Conservation (phyloP, 2,329 filamentous ascomycete species). For the Penicillium sp. region DNA sequence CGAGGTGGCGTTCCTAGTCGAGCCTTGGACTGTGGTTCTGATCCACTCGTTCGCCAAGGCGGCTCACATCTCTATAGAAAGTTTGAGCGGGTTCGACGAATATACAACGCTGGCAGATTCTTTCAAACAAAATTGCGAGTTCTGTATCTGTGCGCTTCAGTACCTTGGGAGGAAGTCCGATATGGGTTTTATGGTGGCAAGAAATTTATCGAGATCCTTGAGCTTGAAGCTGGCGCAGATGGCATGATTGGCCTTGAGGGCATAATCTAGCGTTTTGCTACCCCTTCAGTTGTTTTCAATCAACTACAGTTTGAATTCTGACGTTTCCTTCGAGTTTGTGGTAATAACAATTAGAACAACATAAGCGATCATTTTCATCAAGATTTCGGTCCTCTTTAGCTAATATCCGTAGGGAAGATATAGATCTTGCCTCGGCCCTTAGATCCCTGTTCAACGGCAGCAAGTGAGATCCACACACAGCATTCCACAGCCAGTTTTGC, state of each 20-base stretch:
- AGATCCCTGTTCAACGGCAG: background rate
- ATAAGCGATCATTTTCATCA: no score
- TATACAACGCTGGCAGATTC: constrained; percentile 6
- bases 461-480: background rate
- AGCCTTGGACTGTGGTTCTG: constrained; percentile 63
- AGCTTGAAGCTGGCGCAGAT: constrained; percentile 8
- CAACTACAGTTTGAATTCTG: no score
- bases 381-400: no score
- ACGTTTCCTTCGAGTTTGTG: no score
- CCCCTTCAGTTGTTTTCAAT: no score
- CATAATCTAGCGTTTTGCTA: background rate
- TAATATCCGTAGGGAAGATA: no score
- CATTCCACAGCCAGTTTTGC: background rate
- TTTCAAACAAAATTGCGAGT: constrained; percentile 41
- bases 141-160: constrained; percentile 59
- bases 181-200: constrained; percentile 50
- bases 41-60: constrained; percentile 59
- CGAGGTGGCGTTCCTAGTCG: constrained; percentile 61
- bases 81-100: background rate
- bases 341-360: no score
- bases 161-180: constrained; percentile 62
- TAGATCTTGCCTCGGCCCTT: no score
- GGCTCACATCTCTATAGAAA: constrained; percentile 45
- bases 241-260: background rate
- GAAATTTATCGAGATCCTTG: constrained; percentile 41